These are phyloP conservation scores for Thalassiosira pacifica DNA, from an alignment of 352 stramenopile species.

Conservation along the genomic window DNA sequence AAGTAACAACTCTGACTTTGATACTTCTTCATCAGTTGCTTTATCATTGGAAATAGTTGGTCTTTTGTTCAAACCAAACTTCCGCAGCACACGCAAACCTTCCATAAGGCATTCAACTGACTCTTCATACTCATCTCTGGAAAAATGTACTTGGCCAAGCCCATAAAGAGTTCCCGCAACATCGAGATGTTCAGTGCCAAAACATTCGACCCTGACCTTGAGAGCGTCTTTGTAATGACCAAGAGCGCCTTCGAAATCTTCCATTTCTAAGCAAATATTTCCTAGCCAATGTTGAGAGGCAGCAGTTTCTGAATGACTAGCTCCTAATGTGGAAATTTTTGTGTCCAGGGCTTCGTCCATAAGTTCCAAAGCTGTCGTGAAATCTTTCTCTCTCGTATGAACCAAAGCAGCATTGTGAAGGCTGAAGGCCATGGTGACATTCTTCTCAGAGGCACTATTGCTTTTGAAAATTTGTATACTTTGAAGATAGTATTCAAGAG, in stretches of 20 bases:
- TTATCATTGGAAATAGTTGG: too few relatives aligned
- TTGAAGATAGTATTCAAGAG: constrained; percentile 62
- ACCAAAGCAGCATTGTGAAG: constrained; percentile 67
- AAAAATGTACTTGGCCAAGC: constrained; percentile 64
- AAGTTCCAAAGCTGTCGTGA: constrained; percentile 55
- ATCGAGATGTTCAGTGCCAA: constrained; percentile 68
- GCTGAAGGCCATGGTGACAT: constrained; percentile 58
- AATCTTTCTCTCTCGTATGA: constrained; percentile 54
- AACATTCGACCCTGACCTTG: constrained; percentile 57
- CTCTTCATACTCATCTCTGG: constrained; percentile 63
- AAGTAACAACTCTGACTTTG: constrained; percentile 64
- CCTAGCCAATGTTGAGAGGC: constrained; percentile 71
- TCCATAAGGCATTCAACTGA: constrained; percentile 70
- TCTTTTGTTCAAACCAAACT: constrained; percentile 49
- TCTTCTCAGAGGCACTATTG: constrained; percentile 31
- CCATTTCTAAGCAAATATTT: constrained; percentile 66
- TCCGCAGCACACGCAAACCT: constrained; percentile 65
- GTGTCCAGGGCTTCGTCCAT: constrained; percentile 67
- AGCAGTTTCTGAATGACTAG: constrained; percentile 63
- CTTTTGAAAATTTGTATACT: constrained; percentile 64
- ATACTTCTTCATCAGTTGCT: constrained; percentile 54
- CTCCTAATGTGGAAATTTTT: constrained; percentile 56
- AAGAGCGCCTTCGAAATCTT: constrained; percentile 59
- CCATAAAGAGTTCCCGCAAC: constrained; percentile 68
- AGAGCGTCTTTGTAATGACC: constrained; percentile 68